A percentile compares a stretch with the other conserved stretches of the same genome.
Conservation (phyloP, 2,329 filamentous ascomycete genomes). For the Scedosporium boydii region DNA sequence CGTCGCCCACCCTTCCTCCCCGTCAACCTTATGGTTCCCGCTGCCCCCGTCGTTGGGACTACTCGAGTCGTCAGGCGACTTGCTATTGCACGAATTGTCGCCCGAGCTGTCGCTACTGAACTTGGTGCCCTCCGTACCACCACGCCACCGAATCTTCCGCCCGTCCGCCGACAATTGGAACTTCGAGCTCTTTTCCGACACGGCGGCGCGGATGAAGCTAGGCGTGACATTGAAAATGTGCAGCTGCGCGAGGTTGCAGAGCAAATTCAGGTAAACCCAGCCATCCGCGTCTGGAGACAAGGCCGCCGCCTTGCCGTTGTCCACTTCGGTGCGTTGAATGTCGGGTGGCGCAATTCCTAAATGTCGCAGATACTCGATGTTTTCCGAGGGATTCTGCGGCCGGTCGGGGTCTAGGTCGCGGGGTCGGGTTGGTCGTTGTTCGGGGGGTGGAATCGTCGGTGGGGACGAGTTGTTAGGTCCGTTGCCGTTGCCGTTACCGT, state of each 20-base stretch:
- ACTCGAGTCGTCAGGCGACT: conserved; percentile 37
- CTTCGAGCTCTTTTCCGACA: conserved; percentile 60
- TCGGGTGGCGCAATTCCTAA: conserved; percentile 57
- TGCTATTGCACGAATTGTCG: conserved; percentile 35
- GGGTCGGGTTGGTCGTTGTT: conserved; percentile 70
- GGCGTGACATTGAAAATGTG: conserved; percentile 78
- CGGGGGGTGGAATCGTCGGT: conserved; percentile 32
- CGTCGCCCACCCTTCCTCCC: not conserved
- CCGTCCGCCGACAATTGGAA: conserved; percentile 72
- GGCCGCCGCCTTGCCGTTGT: conserved; percentile 18
- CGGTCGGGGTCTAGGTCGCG: conserved; percentile 70
- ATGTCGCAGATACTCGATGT: conserved; percentile 71
- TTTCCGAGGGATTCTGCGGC: conserved; percentile 65
- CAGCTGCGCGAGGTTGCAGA: conserved; percentile 73
- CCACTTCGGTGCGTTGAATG: conserved; percentile 17
- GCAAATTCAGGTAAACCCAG: conserved; percentile 75
- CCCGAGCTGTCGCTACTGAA: conserved; percentile 55
- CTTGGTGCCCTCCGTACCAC: conserved; percentile 54
- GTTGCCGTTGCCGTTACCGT: conserved; percentile 24
- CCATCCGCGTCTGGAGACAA: conserved; percentile 57
- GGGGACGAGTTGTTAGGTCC: conserved; percentile 29
- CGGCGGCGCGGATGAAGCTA: conserved; percentile 64
- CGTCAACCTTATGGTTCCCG: not conserved
- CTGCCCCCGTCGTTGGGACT: conserved; percentile 23
- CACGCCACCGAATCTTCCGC: conserved; percentile 71